phyloP scores from a whole-genome alignment of 2,329 filamentous ascomycete species.

The Fusarium mundagurra region DNA sequence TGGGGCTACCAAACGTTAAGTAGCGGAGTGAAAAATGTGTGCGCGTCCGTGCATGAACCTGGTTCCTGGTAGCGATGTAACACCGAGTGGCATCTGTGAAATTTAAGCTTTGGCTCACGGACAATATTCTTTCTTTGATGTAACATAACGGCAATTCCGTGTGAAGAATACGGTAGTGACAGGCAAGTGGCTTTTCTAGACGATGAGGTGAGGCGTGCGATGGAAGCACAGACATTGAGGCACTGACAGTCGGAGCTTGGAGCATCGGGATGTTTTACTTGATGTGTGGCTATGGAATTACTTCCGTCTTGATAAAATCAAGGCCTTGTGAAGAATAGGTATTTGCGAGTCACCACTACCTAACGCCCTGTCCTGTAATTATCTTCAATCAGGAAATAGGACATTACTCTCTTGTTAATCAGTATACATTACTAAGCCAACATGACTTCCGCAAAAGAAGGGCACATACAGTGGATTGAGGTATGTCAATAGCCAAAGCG shows the following conservation, averaged over 20 bases:
- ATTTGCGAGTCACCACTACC: too few species aligned
- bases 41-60: neutral
- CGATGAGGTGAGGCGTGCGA: neutral
- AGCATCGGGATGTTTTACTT: neutral
- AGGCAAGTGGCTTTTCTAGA: fast-evolving
- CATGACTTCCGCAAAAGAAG: neutral
- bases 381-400: too few species aligned
- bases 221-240: neutral
- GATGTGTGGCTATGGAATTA: neutral
- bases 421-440: too few species aligned
- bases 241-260: too few species aligned
- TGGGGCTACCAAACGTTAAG: neutral
- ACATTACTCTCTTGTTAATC: too few species aligned
- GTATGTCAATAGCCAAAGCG: neutral
- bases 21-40: neutral
- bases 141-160: neutral
- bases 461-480: neutral
- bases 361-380: too few species aligned
- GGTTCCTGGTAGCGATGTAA: neutral
- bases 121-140: neutral
- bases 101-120: neutral
- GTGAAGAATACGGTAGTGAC: neutral
- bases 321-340: too few species aligned
- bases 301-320: too few species aligned
- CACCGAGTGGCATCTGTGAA: fast-evolving